Base-by-base conservation (phyloP, 1,284 basidiomycete species). In the Naganishia sp. region DNA sequence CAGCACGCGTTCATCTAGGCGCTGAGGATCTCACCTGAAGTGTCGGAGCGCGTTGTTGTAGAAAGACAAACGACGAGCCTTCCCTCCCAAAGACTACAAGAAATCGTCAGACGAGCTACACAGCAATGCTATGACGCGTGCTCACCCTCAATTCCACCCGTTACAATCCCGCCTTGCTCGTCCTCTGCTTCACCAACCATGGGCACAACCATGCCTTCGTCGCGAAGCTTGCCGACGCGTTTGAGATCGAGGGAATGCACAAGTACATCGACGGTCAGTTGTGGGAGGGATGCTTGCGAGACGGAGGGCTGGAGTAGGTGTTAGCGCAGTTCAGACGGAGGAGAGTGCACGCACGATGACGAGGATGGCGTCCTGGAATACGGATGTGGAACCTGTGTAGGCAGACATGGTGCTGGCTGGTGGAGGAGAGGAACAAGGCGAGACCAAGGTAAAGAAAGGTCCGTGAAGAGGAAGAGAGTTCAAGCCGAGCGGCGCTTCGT, bases 21-120 rank as follows among this genome's bases (percentile, higher is more conserved):
- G 70, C 76, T 39, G 36, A 21, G 9, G 15, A 6, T 25, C 48
- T 23, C 61, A 87, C 89, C 81, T 89, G 89, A 65, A 91, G 75
- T 2, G 84, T 84, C 13, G 90, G 90, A 11, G 90, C 90, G 65
- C 89, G 81, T 72, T 92, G 90, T 72, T 90, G 90, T 16, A 90
- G 75, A 55, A 90, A 80, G 21, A 85, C 80, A 21, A 89, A 68
- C 55, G 83, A 76, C 50, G 77, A 72, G 9, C 80, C 82, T 43
- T 81, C 74, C 52, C 80, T 82, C 4, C 87, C 86, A 71, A 86
- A 90, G 16, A 91, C 89, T 90, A 52, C 28, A 54, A 33, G 10
- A 13, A 5, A 68, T 46, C 13, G 39, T 3, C 31, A 33, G 77
- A 9, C 36, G 13, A 18, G 18, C 21, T 21, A 42, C n/a, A 42